phyloP scores from a whole-genome alignment of 106 monocot species.

The Dioscorea dumetorum region DNA sequence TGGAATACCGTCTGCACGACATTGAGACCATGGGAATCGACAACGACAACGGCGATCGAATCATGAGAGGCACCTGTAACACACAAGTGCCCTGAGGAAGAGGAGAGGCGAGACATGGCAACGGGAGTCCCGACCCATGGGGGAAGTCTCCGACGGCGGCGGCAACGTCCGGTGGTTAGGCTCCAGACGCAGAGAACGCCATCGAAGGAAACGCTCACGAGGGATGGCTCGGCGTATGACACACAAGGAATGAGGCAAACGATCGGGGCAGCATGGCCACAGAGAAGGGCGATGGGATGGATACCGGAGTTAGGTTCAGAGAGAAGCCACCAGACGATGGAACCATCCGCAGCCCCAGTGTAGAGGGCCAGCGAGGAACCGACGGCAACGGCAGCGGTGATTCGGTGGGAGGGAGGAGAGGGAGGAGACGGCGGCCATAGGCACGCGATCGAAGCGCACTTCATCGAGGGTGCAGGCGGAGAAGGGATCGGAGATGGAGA shows the following conservation, averaged over 20 bases:
- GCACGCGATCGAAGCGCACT: not conserved
- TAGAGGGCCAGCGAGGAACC: not conserved
- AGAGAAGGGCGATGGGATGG: slow-evolving; percentile 31
- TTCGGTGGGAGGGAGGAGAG: not conserved
- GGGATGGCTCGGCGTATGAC: slow-evolving; percentile 13
- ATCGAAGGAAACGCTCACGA: slow-evolving; percentile 57
- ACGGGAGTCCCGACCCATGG: slow-evolving; percentile 55
- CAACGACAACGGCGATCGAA: slow-evolving; percentile 35
- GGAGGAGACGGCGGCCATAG: slow-evolving; percentile 4
- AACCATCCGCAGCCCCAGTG: slow-evolving; percentile 7
- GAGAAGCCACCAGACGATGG: slow-evolving; percentile 4
- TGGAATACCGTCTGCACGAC: slow-evolving; percentile 51
- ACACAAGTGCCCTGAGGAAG: slow-evolving; percentile 32
- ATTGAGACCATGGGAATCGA: slow-evolving; percentile 52
- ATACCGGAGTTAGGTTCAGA: not conserved
- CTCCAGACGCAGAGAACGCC: slow-evolving; percentile 76
- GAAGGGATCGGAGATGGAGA: no score
- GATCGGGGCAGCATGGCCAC: slow-evolving; percentile 38
- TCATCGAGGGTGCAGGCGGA: not conserved
- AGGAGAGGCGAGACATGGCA: slow-evolving; percentile 22
- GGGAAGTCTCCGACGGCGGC: slow-evolving; percentile 56
- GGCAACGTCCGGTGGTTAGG: slow-evolving; percentile 43
- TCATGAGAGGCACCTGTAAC: slow-evolving; percentile 34
- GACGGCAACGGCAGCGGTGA: not conserved
- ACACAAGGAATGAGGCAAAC: slow-evolving; percentile 20